Evolutionary conservation across 768 basidiomycete species (phyloP), one percentile per base, ranked within the genome.

Genomic region (Boletus eberwhitei): DNA sequence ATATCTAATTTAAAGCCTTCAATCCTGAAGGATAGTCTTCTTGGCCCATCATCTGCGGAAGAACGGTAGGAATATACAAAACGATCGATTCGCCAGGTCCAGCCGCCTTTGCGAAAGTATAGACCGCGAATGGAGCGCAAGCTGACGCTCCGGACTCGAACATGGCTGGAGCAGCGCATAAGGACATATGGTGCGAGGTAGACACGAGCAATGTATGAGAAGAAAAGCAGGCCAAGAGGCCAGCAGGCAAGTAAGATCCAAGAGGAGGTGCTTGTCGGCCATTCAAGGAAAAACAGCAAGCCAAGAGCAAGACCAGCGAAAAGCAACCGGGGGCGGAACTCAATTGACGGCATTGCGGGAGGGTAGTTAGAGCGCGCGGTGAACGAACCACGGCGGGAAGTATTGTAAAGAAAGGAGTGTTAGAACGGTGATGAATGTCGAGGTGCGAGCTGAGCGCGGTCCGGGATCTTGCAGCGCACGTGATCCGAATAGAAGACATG

Each of bases 41-140:
- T 80, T 1, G 78, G 76, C 7, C 64, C 68, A 12, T 75, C 76
- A 24, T 79, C 73, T 26, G 76, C 69, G 12, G 74, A 77, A 12
- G 80, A 74, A 52, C 79, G 77, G 69, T 84, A 88, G 48, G 84
- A 71, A 41, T 78, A 71, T 19, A 75, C 80, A 43, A 92, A 80
- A 50, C 89, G 84, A 54, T 90, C 87, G n/a, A 86, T 76, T 31
- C 76, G 79, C 72, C 81, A 81, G 26, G 77, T 80, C 50, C 77
- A 73, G 46, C 66, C 70, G 29, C 84, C 84, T 31, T 74, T 75
- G 43, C 81, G 78, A 56, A 88, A 78, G 69, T 86, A 89, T 21
- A 91, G 73, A 34, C 89, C 89, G 50, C 88, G 85, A 55, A 92
- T 82, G 19, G 89, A 92, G 50, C 87, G 81, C 37, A 87, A 73